Evolutionary conservation across 1,139 yeast genomes (phyloP), one percentile per base, ranked within the genome.

Genomic region (Blastobotrys proliferans): DNA sequence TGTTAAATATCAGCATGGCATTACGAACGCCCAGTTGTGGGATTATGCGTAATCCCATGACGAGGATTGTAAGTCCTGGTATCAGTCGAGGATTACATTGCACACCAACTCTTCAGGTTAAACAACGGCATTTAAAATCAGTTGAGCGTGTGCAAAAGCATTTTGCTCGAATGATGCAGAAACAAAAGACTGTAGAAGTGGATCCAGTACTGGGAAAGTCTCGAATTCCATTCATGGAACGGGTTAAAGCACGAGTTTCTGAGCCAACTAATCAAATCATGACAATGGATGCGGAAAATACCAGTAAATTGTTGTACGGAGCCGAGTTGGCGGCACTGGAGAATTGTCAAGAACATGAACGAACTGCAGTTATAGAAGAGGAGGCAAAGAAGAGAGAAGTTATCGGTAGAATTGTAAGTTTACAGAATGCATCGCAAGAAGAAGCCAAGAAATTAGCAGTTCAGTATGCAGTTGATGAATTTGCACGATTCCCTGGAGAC

Each of bases 151-250:
- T 59, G 19, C 62, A 57, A 35, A 58, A 60, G 55, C 63, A 60
- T 44, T 59, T 54, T 43, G 64, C 64, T n/a, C 48, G 55, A 35
- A 55, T 59, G 47, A 51, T 60, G 51, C 49, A 51, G 44, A 60
- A 60, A 46, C 61, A 60, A 37, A 51, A 53, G 27, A 45, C 53
- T 6, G 48, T 38, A 10, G 54, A 56, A 43, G 76, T 79, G 25
- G 86, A 88, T 63, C 97, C 97, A 1, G 95, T 88, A 2, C 72
- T 87, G 47, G 97, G 97, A 8, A 74, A 74, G 43, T 64, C 76
- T 4, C 67, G 73, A 41, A 80, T 81, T 49, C 80, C 83, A n/a
- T 88, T 88, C 56, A 67, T 87, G 45, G 66, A 69, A 40, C 76
- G 95, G 61, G 70, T 88, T 44, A 70, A 73, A 53, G 77, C 85